Conservation (phyloP, 768 basidiomycete genomes). For the Porphyrellus cyaneotinctus region DNA sequence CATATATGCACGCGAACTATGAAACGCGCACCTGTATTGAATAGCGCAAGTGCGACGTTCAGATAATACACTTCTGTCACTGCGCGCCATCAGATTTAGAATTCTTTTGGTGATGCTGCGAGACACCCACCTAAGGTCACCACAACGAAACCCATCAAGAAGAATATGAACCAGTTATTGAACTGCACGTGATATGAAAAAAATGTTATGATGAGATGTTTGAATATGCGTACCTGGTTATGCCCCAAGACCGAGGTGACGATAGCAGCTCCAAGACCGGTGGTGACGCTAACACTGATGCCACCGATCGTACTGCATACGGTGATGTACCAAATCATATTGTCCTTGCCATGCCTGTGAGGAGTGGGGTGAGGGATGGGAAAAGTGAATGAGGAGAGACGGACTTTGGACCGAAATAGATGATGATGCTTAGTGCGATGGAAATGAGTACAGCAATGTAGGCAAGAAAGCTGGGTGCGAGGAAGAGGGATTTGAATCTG, state of each 20-base stretch:
- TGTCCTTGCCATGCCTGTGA: slow-evolving; percentile 75
- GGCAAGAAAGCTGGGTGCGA: slow-evolving; percentile 77
- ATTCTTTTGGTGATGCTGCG: background rate
- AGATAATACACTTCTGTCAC: slow-evolving; percentile 93
- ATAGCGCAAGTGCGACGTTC: slow-evolving; percentile 92
- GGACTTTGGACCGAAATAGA: slow-evolving; percentile 79
- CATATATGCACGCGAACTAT: background rate
- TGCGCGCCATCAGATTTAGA: slow-evolving; percentile 25
- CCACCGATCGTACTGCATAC: slow-evolving; percentile 98
- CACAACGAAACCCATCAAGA: slow-evolving; percentile 77
- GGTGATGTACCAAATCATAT: slow-evolving; percentile 92
- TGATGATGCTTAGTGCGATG: slow-evolving; percentile 63
- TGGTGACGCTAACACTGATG: slow-evolving; percentile 90
- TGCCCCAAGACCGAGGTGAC: slow-evolving; percentile 71
- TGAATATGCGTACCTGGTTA: slow-evolving; percentile 58
- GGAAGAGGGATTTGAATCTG: slow-evolving; percentile 74
- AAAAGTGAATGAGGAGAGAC: slow-evolving; percentile 16
- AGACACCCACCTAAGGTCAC: slow-evolving; percentile 66
- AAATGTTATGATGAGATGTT: background rate
- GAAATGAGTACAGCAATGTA: slow-evolving; percentile 62
- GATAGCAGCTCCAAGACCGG: slow-evolving; percentile 89
- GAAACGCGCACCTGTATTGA: slow-evolving; percentile 70
- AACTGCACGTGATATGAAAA: slow-evolving; percentile 48
- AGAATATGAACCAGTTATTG: slow-evolving; percentile 89
- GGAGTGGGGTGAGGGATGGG: background rate